phyloP scores from a whole-genome alignment of 257 asterid species.

The Coffea eugenioides region DNA sequence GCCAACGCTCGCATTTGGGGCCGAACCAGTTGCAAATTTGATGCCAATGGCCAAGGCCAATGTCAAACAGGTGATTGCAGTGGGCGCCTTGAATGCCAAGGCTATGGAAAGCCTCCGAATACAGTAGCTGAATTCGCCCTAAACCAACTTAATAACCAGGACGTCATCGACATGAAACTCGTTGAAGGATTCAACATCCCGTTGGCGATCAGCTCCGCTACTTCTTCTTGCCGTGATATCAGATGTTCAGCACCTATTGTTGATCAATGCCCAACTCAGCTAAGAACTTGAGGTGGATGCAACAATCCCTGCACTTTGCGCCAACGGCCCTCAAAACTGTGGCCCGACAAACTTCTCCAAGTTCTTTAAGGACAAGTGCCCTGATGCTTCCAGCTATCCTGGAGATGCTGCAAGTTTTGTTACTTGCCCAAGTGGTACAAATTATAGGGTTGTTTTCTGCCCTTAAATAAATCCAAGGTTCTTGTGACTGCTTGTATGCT shows the following conservation, averaged over 20 bases:
- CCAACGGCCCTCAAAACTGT: conserved; percentile 35
- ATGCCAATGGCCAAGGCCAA: conserved; percentile 25
- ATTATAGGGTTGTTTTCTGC: conserved; percentile 26
- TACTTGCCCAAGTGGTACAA: conserved; percentile 14
- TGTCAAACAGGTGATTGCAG: no score
- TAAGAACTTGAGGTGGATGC: no score
- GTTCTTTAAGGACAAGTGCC: conserved; percentile 65
- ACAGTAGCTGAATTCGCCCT: conserved; percentile 32
- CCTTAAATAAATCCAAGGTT: conserved; percentile 11
- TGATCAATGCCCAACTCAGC: no score
- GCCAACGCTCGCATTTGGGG: conserved; percentile 29
- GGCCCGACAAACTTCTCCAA: conserved; percentile 48
- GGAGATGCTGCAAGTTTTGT: conserved; percentile 23
- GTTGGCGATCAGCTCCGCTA: conserved; percentile 20
- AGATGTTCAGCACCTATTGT: conserved; percentile 12
- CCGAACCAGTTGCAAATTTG: conserved; percentile 32
- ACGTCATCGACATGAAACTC: conserved; percentile 29
- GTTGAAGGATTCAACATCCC: conserved; percentile 71
- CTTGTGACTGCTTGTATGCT: neutral
- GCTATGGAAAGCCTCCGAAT: conserved; percentile 23
- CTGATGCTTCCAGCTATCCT: conserved; percentile 44
- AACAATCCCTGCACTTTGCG: conserved; percentile 45
- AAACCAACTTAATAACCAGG: conserved; percentile 28
- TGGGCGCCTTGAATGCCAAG: no score
- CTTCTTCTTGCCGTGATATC: conserved; percentile 19